These are phyloP conservation scores for Puccinia coronata DNA, from an alignment of 1,284 basidiomycete species.

Conservation along the genomic window DNA sequence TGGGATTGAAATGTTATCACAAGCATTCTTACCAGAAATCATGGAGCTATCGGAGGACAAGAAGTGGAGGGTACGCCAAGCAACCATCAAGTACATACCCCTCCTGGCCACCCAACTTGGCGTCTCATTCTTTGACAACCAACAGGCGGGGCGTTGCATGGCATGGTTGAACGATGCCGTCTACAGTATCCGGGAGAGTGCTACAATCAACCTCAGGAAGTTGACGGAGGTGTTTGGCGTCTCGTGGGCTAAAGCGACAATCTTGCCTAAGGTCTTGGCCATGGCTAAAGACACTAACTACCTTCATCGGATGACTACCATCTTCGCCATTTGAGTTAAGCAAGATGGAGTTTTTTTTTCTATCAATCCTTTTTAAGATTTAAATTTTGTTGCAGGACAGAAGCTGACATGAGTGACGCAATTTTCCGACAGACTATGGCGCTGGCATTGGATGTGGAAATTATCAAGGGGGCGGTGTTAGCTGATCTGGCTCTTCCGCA, in stretches of 20 bases:
- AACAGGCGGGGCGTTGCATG: constrained; percentile 95
- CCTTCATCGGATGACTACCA: constrained; percentile 97
- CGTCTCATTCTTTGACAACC: constrained; percentile 96
- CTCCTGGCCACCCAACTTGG: constrained; percentile 95
- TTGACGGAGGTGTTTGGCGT: constrained; percentile 98
- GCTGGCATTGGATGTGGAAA: constrained; percentile 55
- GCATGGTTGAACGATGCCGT: constrained; percentile 99
- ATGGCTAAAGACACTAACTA: constrained; percentile 99
- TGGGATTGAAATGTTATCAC: constrained; percentile 91
- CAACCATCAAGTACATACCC: constrained; percentile 98
- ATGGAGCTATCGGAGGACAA: constrained; percentile 99
- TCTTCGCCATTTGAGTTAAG: constrained; percentile 94
- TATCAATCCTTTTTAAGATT: no score
- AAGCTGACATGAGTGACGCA: constrained; percentile 49
- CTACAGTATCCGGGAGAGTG: constrained; percentile 95
- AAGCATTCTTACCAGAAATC: constrained; percentile 94
- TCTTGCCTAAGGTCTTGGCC: constrained; percentile 94
- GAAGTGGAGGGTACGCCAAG: constrained; percentile 98
- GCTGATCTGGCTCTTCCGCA: neutral
- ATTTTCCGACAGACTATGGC: constrained; percentile 74
- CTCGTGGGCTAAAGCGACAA: constrained; percentile 91
- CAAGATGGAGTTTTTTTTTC: no score
- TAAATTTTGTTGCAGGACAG: no score
- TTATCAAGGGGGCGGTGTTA: neutral
- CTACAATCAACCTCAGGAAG: constrained; percentile 94